Conservation (phyloP, 805 yeast genomes). For the Ascoidea rubescens region DNA sequence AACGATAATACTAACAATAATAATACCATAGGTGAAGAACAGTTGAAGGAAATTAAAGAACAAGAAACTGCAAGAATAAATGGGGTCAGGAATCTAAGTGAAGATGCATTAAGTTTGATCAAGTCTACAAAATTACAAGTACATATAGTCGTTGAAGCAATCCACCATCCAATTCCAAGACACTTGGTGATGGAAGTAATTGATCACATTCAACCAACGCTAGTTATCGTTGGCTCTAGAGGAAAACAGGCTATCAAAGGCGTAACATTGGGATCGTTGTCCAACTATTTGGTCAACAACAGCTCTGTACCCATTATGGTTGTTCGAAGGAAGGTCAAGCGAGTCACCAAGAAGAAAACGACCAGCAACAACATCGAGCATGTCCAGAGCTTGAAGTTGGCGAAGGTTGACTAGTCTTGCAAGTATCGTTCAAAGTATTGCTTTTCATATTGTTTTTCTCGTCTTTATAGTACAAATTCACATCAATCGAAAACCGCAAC, state of each 20-base stretch:
- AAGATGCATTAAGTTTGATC: constrained; percentile 27
- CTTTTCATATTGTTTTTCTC: no score
- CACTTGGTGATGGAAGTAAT: constrained; percentile 58
- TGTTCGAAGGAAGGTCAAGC: constrained; percentile 57
- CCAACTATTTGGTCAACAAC: constrained; percentile 59
- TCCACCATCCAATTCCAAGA: constrained; percentile 65
- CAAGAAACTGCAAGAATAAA: constrained; percentile 26
- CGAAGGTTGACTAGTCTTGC: constrained; percentile 21
- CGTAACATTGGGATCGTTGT: constrained; percentile 57
- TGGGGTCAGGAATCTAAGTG: constrained; percentile 30
- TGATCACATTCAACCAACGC: constrained; percentile 56
- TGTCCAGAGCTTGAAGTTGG: constrained; percentile 26
- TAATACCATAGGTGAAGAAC: neutral
- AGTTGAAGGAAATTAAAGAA: constrained; percentile 2
- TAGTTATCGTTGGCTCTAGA: constrained; percentile 64
- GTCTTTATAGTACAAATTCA: no score
- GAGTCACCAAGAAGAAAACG: constrained; percentile 43
- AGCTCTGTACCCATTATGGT: constrained; percentile 73
- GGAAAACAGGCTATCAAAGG: constrained; percentile 65
- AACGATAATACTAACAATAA: neutral
- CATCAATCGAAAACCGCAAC: no score
- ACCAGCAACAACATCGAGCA: constrained; percentile 44
- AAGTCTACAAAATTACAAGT: constrained; percentile 57
- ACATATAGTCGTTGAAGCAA: constrained; percentile 58
- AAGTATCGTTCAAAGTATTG: no score